phyloP scores from a whole-genome alignment of 768 basidiomycete species.

The Brasilioporus rufonigricans region DNA sequence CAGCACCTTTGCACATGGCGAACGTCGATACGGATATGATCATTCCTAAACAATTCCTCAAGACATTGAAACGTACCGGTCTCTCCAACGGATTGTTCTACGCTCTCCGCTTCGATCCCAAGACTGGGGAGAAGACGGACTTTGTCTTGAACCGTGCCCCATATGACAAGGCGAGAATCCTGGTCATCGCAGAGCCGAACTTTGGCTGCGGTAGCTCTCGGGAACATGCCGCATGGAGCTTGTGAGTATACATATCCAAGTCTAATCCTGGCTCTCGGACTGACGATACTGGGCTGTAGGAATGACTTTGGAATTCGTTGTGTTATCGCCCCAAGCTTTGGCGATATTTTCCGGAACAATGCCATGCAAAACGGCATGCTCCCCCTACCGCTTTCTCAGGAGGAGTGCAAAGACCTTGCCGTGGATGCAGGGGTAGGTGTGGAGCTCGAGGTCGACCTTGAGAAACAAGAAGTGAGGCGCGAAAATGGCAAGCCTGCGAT shows the following conservation, averaged over 20 bases:
- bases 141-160: slow-evolving; percentile 83
- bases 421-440: slow-evolving; percentile 73
- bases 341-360: slow-evolving; percentile 88
- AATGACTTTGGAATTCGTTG: slow-evolving; percentile 90
- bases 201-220: slow-evolving; percentile 91
- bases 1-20: slow-evolving; percentile 76
- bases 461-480: slow-evolving; percentile 75
- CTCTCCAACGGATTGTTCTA: slow-evolving; percentile 82
- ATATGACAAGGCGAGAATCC: slow-evolving; percentile 71
- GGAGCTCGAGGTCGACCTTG: slow-evolving; percentile 82
- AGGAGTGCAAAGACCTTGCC: slow-evolving; percentile 68
- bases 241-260: slow-evolving; percentile 45
- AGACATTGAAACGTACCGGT: slow-evolving; percentile 88
- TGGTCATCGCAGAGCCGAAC: slow-evolving; percentile 84
- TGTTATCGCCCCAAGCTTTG: slow-evolving; percentile 85
- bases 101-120: slow-evolving; percentile 72
- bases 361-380: slow-evolving; percentile 95
- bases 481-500: slow-evolving; percentile 70
- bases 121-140: slow-evolving; percentile 77
- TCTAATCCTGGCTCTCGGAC: not conserved
- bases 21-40: slow-evolving; percentile 95
- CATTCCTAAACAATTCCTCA: slow-evolving; percentile 92
- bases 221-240: slow-evolving; percentile 88
- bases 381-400: slow-evolving; percentile 67
- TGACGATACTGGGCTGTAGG: slow-evolving; percentile 33